Conservation (phyloP, 2,329 filamentous ascomycete genomes). For the Biscogniauxia mediterranea region DNA sequence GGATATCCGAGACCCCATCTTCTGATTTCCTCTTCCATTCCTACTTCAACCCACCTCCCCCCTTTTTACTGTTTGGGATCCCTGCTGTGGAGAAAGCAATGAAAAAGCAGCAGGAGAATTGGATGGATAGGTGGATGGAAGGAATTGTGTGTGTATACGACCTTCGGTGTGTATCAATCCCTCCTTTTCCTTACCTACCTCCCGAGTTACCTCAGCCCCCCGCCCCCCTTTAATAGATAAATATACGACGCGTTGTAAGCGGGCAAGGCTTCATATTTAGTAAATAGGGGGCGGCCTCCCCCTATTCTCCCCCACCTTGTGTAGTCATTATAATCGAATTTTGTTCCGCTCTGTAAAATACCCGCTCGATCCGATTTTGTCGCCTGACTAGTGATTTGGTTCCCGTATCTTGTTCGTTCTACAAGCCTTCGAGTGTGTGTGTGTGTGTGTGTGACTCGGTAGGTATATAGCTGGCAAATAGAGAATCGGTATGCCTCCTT, state of each 20-base stretch:
- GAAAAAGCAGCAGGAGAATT: not conserved
- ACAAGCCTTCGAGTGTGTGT: too few species aligned
- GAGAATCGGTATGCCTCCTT: too few species aligned
- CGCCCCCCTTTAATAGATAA: slow-evolving; percentile 7
- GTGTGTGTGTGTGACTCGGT: too few species aligned
- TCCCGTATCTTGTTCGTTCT: too few species aligned
- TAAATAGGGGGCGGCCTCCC: slow-evolving; percentile 2
- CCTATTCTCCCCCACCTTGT: too few species aligned
- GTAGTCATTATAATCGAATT: not conserved
- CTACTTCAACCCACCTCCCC: not conserved
- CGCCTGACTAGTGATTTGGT: not conserved
- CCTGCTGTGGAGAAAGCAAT: not conserved
- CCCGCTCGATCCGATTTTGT: not conserved
- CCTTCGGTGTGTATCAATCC: slow-evolving; percentile 29
- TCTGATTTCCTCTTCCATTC: not conserved
- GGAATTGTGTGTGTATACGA: slow-evolving; percentile 11
- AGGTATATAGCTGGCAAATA: too few species aligned
- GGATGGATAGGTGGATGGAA: not conserved
- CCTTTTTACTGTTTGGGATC: too few species aligned
- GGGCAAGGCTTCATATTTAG: slow-evolving; percentile 3
- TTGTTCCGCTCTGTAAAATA: not conserved
- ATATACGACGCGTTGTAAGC: not conserved
- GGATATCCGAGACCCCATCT: slow-evolving; percentile 6
- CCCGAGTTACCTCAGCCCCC: too few species aligned
- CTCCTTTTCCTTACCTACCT: slow-evolving; percentile 17